phyloP scores from a whole-genome alignment of 2,329 filamentous ascomycete genomes.

The Periglandula ipomoeae region DNA sequence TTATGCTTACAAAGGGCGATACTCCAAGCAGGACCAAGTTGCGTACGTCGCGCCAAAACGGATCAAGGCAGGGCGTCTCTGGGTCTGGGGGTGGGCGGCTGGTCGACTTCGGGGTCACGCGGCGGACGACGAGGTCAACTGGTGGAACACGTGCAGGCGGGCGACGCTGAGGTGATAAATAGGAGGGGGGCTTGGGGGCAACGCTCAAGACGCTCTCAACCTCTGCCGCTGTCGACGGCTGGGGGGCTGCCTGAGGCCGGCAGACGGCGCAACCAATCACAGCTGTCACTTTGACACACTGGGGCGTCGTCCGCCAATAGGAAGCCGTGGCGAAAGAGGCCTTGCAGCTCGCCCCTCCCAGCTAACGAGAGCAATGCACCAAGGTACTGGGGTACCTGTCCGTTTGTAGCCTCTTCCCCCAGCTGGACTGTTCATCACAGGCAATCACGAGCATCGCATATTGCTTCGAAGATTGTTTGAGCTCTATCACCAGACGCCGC shows the following conservation, averaged over 20 bases:
- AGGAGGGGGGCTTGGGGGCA: not conserved
- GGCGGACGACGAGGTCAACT: slow-evolving; percentile 8
- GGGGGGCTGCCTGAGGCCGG: slow-evolving; percentile 8
- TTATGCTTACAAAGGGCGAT: slow-evolving; percentile 18
- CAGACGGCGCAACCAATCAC: slow-evolving; percentile 4
- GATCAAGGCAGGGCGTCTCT: slow-evolving; percentile 3
- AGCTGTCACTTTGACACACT: not conserved
- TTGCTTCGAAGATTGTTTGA: not conserved
- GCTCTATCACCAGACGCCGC: not conserved
- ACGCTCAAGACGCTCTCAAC: not conserved
- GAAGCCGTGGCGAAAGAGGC: slow-evolving; percentile 2
- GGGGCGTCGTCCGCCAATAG: not conserved
- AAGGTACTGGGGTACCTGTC: not conserved
- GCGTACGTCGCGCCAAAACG: slow-evolving; percentile 4
- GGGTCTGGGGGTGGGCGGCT: slow-evolving; percentile 1
- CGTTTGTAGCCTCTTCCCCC: not conserved
- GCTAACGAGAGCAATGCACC: not conserved
- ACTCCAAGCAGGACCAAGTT: slow-evolving; percentile 5
- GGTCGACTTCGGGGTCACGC: slow-evolving; percentile 11
- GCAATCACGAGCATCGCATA: not conserved
- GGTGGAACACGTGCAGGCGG: slow-evolving; percentile 12
- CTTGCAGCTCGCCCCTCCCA: not conserved
- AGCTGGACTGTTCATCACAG: not conserved
- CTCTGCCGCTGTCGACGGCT: not conserved
- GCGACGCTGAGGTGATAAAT: slow-evolving; percentile 9